Percentiles rank a stretch among this genome's conserved stretches.
phyloP scores from a whole-genome alignment of 164 flowering plant species.

The Berberis thunbergii region DNA sequence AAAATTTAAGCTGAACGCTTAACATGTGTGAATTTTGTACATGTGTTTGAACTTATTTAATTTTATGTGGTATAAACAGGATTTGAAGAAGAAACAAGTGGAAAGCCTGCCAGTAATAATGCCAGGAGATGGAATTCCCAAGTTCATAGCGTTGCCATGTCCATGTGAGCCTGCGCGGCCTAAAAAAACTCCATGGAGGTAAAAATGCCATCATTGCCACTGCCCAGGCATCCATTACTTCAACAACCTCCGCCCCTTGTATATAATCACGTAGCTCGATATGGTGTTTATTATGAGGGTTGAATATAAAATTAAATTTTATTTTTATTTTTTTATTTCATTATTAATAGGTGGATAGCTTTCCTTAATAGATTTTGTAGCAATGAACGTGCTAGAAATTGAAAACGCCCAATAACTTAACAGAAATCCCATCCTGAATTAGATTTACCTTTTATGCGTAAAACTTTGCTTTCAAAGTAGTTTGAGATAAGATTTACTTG shows the following conservation, averaged over 20 bases:
- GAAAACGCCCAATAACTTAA: too few species aligned
- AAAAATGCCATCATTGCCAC: conserved; percentile 26
- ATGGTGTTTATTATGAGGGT: conserved; percentile 12
- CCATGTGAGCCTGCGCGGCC: conserved; percentile 46
- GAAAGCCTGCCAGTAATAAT: conserved; percentile 69
- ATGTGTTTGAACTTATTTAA: background rate
- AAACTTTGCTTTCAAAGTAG: too few species aligned
- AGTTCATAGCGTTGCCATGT: conserved; percentile 79
- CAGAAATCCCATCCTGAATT: too few species aligned
- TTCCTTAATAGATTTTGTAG: too few species aligned
- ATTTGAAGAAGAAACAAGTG: conserved; percentile 19
- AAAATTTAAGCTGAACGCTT: background rate
- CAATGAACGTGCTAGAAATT: too few species aligned
- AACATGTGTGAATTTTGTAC: background rate
- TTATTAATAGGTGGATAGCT: too few species aligned
- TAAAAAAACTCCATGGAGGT: conserved; percentile 23
- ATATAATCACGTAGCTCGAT: conserved; percentile 7
- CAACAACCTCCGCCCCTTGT: background rate
- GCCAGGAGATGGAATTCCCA: conserved; percentile 76
- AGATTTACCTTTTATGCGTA: too few species aligned
- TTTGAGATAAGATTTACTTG: too few species aligned
- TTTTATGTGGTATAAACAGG: conserved; percentile 18
- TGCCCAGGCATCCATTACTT: background rate
- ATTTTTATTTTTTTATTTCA: too few species aligned
- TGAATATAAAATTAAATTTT: background rate